These are phyloP conservation scores for Phascolomyces articulosus DNA, from an alignment of 371 early-diverging fungal species.

Conservation along the genomic window DNA sequence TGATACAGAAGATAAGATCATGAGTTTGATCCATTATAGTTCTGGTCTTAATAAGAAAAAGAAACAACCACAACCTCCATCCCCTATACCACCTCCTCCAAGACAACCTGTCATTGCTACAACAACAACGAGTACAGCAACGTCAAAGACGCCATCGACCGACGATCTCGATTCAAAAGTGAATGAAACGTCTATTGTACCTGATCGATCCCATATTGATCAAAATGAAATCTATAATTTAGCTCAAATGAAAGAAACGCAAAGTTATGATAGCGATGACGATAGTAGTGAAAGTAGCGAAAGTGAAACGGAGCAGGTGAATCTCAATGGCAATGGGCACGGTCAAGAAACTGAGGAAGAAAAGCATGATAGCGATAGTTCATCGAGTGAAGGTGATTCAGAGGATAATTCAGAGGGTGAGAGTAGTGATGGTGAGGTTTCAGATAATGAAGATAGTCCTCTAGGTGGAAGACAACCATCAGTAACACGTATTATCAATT, in stretches of 20 bases:
- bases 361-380: neutral
- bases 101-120: too few relatives aligned
- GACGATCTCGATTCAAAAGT: neutral
- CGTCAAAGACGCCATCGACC: neutral
- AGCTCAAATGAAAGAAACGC: too few relatives aligned
- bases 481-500: slow-evolving; percentile 9
- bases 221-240: too few relatives aligned
- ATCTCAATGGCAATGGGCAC: too few relatives aligned
- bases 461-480: neutral
- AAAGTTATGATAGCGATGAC: neutral
- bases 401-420: neutral
- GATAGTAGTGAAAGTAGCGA: neutral
- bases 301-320: neutral
- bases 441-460: neutral
- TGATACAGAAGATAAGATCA: slow-evolving; percentile 8
- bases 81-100: neutral
- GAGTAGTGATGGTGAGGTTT: neutral
- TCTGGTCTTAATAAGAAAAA: neutral
- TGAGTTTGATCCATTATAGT: slow-evolving; percentile 8
- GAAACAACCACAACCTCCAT: neutral
- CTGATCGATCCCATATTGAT: neutral
- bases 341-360: too few relatives aligned
- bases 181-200: neutral
- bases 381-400: neutral
- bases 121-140: neutral